Evolutionary conservation across 164 flowering plant species (phyloP).

Genomic region (Kalanchoe fedtschenkoi): DNA sequence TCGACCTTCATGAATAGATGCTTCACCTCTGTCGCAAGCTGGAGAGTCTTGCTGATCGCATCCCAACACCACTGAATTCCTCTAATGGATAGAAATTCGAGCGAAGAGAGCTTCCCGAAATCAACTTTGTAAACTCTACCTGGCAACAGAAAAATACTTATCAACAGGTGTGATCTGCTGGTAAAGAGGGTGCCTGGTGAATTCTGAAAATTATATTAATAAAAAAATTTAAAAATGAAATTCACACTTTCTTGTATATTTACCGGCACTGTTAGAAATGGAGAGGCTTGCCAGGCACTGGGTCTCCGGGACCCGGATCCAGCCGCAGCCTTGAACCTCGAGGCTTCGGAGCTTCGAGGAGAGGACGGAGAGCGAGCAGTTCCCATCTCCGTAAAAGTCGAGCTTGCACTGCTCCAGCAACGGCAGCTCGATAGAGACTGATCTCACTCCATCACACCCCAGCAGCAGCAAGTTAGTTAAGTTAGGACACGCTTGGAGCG

Average conservation of each 20-base stretch:
- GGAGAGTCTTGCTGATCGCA: constrained; percentile 62
- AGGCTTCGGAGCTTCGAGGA: constrained; percentile 46
- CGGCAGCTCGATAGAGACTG: constrained; percentile 47
- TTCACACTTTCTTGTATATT: no score
- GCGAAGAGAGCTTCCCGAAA: constrained; percentile 58
- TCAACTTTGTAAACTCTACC: constrained; percentile 68
- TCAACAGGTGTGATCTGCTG: no score
- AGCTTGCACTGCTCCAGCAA: constrained; percentile 56
- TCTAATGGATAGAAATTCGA: constrained; percentile 57
- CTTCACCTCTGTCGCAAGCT: constrained; percentile 63
- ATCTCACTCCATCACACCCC: constrained; percentile 62
- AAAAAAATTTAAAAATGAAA: no score
- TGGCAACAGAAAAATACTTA: constrained; percentile 15
- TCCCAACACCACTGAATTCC: constrained; percentile 92
- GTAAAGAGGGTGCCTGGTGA: no score
- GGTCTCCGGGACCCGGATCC: constrained; percentile 51
- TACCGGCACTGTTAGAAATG: constrained; percentile 70
- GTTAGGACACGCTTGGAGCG: constrained; percentile 64
- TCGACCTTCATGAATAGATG: constrained; percentile 82
- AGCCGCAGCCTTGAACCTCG: constrained; percentile 74
- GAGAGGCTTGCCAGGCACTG: constrained; percentile 38
- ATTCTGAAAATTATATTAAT: no score
- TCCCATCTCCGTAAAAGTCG: constrained; percentile 64
- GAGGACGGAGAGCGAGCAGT: constrained; percentile 38
- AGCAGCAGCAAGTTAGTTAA: constrained; percentile 47